Percentiles rank a stretch among this genome's conserved stretches.
These are phyloP conservation scores for Yamadazyma sp. DNA, from an alignment of 1,139 yeast genomes.

Conservation along the genomic window DNA sequence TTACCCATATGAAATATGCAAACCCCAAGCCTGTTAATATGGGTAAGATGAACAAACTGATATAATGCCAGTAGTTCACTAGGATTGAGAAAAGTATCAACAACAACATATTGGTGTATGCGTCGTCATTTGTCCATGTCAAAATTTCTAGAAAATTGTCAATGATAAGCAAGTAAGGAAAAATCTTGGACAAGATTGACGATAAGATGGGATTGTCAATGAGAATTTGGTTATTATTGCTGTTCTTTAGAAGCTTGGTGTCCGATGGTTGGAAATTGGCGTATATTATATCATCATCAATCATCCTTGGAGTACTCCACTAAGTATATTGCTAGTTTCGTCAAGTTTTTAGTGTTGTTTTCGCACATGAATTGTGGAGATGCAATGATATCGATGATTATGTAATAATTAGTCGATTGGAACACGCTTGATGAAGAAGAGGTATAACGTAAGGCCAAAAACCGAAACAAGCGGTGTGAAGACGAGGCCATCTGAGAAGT, in stretches of 20 bases:
- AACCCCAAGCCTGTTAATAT: conserved; percentile 32
- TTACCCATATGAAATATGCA: conserved; percentile 47
- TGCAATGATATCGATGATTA: no score
- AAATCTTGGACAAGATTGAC: conserved; percentile 46
- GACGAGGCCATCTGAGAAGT: no score
- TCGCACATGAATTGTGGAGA: conserved; percentile 7
- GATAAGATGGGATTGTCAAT: conserved; percentile 48
- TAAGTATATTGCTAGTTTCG: conserved; percentile 4
- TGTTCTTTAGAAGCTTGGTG: conserved; percentile 12
- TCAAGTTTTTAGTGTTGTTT: conserved; percentile 2
- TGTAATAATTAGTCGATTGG: not conserved
- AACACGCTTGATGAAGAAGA: no score
- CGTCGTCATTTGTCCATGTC: conserved; percentile 59
- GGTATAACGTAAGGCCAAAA: no score
- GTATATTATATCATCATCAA: conserved; percentile 13
- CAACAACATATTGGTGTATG: conserved; percentile 47
- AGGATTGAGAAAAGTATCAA: conserved; percentile 39
- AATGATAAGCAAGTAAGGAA: conserved; percentile 47
- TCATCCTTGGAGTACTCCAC: conserved; percentile 2
- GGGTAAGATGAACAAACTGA: conserved; percentile 41
- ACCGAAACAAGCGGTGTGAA: no score
- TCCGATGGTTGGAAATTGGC: conserved; percentile 19
- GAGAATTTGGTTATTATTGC: conserved; percentile 21
- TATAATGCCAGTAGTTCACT: conserved; percentile 46
- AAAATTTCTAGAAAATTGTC: conserved; percentile 46